Base-by-base conservation (phyloP, 148 eudicot species). In the Fallopia convolvulus region DNA sequence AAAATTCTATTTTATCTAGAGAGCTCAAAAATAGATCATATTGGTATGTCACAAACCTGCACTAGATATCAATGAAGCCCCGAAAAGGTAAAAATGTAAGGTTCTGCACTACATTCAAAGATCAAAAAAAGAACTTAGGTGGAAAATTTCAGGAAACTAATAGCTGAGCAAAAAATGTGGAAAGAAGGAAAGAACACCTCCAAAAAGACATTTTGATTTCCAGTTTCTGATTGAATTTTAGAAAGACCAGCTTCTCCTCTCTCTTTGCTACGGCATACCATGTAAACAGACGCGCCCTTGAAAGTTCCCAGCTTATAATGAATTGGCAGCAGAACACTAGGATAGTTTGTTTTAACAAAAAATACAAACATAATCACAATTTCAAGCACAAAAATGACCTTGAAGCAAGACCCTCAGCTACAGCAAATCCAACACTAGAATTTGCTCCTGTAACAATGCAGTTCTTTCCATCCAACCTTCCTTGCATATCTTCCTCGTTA, bases 381-480 rank as follows among this genome's bases (percentile, higher is more conserved):
- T 44, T 20, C 8, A 32, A 13, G 23, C 18, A 40, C 74, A 40
- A 79, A 66, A 68, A 95, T 30, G 40, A 68, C 99, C 99, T 88
- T 76, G 97, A 87, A 78, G 99, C 99, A 73, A 95, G 93, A 44
- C 93, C 97, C 84, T 91, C 84, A 18, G 99, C 97, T 75, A 94
- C 84, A 10, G 99, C 87, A 85, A 83, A 91, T 75, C 99, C 99
- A 77, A 95, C 88, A 77, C 99, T 97, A n/a, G n/a, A n/a, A n/a
- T n/a, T n/a, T n/a, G n/a, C n/a, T n/a, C n/a, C n/a, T n/a, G n/a
- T n/a, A n/a, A n/a, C n/a, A n/a, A n/a, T n/a, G n/a, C n/a, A n/a
- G n/a, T n/a, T n/a, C n/a, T n/a, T n/a, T n/a, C n/a, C n/a, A n/a
- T n/a, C n/a, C n/a, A n/a, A n/a, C n/a, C n/a, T n/a, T n/a, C n/a